Percentiles rank a stretch among this genome's conserved stretches.
Evolutionary conservation across 148 eudicot genomes (phyloP).

Genomic region (Chenopodium quinoa): DNA sequence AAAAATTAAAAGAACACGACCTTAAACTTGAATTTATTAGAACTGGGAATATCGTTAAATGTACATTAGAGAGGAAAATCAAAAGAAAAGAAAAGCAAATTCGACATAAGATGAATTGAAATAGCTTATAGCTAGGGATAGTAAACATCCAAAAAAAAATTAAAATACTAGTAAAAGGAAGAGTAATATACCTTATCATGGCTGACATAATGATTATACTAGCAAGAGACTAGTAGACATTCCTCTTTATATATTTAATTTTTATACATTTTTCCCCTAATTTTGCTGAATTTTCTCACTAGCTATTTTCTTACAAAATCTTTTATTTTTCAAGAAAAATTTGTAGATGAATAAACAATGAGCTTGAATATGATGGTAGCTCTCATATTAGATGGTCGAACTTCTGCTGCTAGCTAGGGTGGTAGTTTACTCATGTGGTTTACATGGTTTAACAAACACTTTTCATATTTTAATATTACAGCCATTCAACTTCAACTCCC

Average conservation of each 20-base stretch:
- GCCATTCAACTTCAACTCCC: background rate
- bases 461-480: background rate
- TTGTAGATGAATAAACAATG: conserved; percentile 5
- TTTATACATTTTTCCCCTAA: background rate
- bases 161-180: background rate
- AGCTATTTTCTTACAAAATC: background rate
- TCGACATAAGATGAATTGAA: background rate
- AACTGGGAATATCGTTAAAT: too few species aligned
- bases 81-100: background rate
- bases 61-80: background rate
- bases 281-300: background rate
- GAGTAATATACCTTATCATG: conserved; percentile 2
- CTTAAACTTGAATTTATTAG: background rate
- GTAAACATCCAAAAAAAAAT: background rate
- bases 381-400: conserved; percentile 22
- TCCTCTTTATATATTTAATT: background rate
- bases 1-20: background rate
- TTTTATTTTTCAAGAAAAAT: background rate
- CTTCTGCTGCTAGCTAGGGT: conserved; percentile 29
- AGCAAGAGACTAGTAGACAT: background rate
- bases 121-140: too few species aligned
- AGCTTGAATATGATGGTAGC: conserved; percentile 4
- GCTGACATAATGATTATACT: background rate
- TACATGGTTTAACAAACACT: conserved; percentile 57
- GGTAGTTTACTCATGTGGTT: conserved; percentile 64